Conservation (phyloP, 495 filamentous ascomycete genomes). For the Daldinia vernicosa region DNA sequence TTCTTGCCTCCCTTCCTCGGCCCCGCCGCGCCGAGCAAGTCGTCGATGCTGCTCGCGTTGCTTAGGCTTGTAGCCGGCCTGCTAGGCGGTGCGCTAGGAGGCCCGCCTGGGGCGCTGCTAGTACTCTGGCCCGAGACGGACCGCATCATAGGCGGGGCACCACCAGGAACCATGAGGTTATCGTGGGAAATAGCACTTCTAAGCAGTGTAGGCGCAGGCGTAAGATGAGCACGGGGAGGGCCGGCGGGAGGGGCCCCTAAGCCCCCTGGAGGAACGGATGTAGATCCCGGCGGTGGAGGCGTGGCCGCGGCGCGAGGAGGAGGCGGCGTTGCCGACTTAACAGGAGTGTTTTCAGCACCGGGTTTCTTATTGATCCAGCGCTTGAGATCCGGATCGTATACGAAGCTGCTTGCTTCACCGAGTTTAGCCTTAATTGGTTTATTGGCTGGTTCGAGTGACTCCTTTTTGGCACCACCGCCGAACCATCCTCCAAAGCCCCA, state of each 20-base stretch:
- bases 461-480: constrained; percentile 70
- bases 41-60: constrained; percentile 84
- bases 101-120: constrained; percentile 45
- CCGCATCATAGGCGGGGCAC: constrained; percentile 57
- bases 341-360: constrained; percentile 58
- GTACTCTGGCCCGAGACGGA: constrained; percentile 53
- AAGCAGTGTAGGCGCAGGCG: constrained; percentile 38
- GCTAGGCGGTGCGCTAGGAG: constrained; percentile 54
- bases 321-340: constrained; percentile 59
- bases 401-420: constrained; percentile 91
- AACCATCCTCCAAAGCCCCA: constrained; percentile 91
- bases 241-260: constrained; percentile 48
- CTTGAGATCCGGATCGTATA: constrained; percentile 92
- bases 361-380: constrained; percentile 99
- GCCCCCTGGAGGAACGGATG: constrained; percentile 42
- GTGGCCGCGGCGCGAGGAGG: constrained; percentile 57
- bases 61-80: constrained; percentile 74
- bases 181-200: constrained; percentile 41
- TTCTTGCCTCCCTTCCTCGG: constrained; percentile 75
- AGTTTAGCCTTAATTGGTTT: constrained; percentile 92
- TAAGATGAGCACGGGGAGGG: constrained; percentile 45
- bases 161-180: constrained; percentile 41
- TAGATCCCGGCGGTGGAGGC: constrained; percentile 41
- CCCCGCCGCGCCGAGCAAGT: constrained; percentile 75
- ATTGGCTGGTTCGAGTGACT: constrained; percentile 60